Evolutionary conservation across 192 early-diverging fungal genomes (phyloP).

Genomic region (Backusella sp.): DNA sequence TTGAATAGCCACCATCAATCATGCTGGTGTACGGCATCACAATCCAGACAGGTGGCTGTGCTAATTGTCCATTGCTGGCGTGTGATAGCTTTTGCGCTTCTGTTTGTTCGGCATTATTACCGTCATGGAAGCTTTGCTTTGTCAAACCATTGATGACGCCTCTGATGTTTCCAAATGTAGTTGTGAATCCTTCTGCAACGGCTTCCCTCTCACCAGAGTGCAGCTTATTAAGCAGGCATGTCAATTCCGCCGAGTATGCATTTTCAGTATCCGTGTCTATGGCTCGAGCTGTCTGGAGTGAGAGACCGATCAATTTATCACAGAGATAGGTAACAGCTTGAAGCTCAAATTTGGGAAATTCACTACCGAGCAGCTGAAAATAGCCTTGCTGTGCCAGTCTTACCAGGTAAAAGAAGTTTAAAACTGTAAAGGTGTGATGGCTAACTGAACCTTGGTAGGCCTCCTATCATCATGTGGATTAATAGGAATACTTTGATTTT

Average conservation of each 20-base stretch:
- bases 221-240: not conserved
- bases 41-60: slow-evolving; percentile 17
- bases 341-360: slow-evolving; percentile 8
- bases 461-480: not conserved
- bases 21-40: slow-evolving; percentile 15
- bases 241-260: not conserved
- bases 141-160: not conserved
- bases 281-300: not conserved
- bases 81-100: not conserved
- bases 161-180: slow-evolving; percentile 4
- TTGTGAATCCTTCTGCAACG: slow-evolving; percentile 7
- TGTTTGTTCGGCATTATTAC: not conserved
- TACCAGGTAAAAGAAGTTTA: slow-evolving; percentile 18
- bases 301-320: slow-evolving; percentile 9
- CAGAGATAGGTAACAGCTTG: slow-evolving; percentile 9
- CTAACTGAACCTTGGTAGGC: not conserved
- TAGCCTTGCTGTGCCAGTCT: slow-evolving; percentile 15
- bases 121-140: not conserved
- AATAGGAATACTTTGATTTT: not conserved
- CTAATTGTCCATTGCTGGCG: not conserved
- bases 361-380: not conserved
- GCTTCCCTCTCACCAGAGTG: too few relatives aligned
- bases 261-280: not conserved
- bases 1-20: not conserved
- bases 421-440: not conserved